phyloP scores from a whole-genome alignment of 345 rosid genomes.

The Aquilaria sinensis region DNA sequence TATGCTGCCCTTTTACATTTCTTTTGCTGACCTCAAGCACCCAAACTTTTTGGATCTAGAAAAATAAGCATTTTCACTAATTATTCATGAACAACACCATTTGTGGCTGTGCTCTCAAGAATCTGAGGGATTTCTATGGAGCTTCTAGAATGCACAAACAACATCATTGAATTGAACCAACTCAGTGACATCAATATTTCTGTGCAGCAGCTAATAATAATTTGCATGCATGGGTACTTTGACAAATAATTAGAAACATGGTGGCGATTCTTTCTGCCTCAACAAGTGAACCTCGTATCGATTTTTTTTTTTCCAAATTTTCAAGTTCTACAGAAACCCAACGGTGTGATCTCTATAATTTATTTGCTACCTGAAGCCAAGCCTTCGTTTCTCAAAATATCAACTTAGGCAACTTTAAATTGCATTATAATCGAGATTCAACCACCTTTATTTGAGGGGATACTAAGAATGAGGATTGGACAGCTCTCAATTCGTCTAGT shows the following conservation, averaged over 20 bases:
- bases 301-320: slow-evolving; percentile 36
- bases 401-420: slow-evolving; percentile 35
- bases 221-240: slow-evolving; percentile 53
- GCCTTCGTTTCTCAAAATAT: slow-evolving; percentile 26
- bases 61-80: too few relatives aligned
- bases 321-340: slow-evolving; percentile 51
- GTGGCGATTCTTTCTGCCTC: slow-evolving; percentile 33
- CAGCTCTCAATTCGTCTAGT: background rate
- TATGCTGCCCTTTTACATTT: too few relatives aligned
- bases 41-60: too few relatives aligned
- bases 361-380: slow-evolving; percentile 56
- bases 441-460: slow-evolving; percentile 15
- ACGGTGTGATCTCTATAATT: slow-evolving; percentile 40
- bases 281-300: slow-evolving; percentile 14
- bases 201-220: background rate
- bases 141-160: too few relatives aligned
- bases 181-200: too few relatives aligned
- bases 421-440: slow-evolving; percentile 8
- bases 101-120: too few relatives aligned
- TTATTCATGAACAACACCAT: too few relatives aligned
- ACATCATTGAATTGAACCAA: too few relatives aligned
- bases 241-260: slow-evolving; percentile 55
- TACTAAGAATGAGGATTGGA: slow-evolving; percentile 13
- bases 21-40: too few relatives aligned
- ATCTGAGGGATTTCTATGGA: too few relatives aligned